Percentiles rank a stretch among this genome's conserved stretches.
Evolutionary conservation across 108 stramenopile genomes (phyloP).

Genomic region (Seminavis robusta): DNA sequence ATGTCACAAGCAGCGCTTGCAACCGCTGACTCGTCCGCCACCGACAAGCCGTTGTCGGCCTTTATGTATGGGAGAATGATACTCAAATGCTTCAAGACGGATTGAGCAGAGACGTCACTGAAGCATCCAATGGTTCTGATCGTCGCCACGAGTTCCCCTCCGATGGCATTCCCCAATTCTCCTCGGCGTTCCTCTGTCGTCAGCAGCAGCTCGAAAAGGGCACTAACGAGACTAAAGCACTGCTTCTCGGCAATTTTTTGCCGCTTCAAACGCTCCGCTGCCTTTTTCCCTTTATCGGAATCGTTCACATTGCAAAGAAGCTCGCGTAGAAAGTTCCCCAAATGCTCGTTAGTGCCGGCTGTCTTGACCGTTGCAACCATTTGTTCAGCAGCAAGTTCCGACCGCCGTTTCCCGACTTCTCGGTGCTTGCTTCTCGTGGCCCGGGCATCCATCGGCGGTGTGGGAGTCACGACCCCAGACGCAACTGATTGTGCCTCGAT

Average conservation of each 20-base stretch:
- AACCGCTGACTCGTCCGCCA: conserved; percentile 60
- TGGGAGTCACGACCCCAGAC: conserved; percentile 2
- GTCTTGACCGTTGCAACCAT: conserved; percentile 91
- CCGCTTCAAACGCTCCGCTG: conserved; percentile 48
- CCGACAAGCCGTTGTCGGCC: conserved; percentile 75
- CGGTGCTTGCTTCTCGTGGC: conserved; percentile 5
- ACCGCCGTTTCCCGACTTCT: conserved; percentile 14
- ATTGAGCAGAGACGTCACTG: conserved; percentile 61
- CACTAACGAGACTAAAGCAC: conserved; percentile 61
- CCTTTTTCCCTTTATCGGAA: conserved; percentile 70
- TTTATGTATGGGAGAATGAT: conserved; percentile 91
- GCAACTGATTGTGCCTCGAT: not conserved
- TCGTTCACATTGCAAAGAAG: conserved; percentile 69
- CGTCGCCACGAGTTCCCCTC: conserved; percentile 75
- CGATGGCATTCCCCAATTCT: conserved; percentile 23
- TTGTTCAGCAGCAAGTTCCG: conserved; percentile 68
- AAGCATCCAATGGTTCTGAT: conserved; percentile 80
- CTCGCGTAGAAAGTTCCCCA: conserved; percentile 72
- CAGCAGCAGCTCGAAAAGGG: conserved; percentile 77
- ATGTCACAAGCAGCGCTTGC: conserved; percentile 60
- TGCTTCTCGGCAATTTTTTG: conserved; percentile 43
- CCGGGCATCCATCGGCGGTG: not conserved
- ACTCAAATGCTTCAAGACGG: conserved; percentile 75
- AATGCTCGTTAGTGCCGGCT: conserved; percentile 58
- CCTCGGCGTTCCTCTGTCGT: conserved; percentile 71